Base-by-base conservation (phyloP, 2,329 filamentous ascomycete genomes). In the Verticillium nonalfalfae region DNA sequence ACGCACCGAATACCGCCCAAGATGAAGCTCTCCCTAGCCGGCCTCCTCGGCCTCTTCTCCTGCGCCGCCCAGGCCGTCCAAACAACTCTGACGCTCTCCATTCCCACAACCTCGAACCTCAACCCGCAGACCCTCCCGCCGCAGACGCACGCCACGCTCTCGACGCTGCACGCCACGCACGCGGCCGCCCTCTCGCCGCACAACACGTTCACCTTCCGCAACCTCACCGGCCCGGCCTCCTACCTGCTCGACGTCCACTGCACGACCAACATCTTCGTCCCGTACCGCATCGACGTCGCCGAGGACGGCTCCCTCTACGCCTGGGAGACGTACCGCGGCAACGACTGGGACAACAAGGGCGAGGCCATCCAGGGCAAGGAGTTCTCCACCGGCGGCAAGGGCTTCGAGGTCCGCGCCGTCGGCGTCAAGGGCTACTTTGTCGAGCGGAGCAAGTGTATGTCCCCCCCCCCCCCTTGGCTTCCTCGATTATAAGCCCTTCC, bases 341-440 rank as follows among this genome's bases (percentile, higher is more conserved):
- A 96, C 69, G 90, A 95, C 68, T 97, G 94, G 93, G 86, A 81
- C 18, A 96, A 97, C 72, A 90, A 87, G 70, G 94, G 93, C 15
- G 89, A 90, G 76, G 80, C 73, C 56, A 78, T 82, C 36, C 39
- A 56, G 38, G 33, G 56, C 36, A 59, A 56, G 55, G 64, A 66
- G n/a, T 63, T 66, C 33, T 66, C 65, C 4, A 68, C 26, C 26
- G 26, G 63, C 7, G 71, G 69, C n/a, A 67, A 67, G 56, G 78
- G 79, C 33, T 80, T 94, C 21, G 84, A 90, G 64, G 81, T 90
- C 4, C 83, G 83, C 70, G 80, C 85, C 1, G 61, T 89, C 52
- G 87, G 80, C 6, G 72, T 71, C 60, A 95, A 93, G 82, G 81
- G 84, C 13, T 97, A 90, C 75, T 97, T 91, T 68, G 79, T 90